Evolutionary conservation across 257 asterid genomes (phyloP), one percentile per base, ranked within the genome.

Genomic region (Primulina eburnea): DNA sequence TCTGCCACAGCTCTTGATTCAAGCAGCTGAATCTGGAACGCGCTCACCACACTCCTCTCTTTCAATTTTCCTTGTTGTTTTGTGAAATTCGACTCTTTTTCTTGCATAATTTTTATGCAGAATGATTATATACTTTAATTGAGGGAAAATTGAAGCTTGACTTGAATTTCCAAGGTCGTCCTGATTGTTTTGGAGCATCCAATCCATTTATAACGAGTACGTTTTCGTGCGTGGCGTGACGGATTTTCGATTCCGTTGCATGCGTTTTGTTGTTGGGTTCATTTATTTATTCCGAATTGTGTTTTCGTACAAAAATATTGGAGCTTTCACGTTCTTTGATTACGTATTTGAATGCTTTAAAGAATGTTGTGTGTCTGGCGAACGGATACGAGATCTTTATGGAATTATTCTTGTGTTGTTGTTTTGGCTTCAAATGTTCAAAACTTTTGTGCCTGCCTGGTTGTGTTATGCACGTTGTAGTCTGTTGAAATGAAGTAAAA

Each of bases 21-120:
- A n/a, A 3, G 11, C 34, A 70, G 24, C 32, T 21, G 82, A 71
- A 75, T 80, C 83, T 32, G 82, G 74, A 88, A 85, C 84, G 74
- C 78, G 81, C 78, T 77, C 69, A 16, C 88, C 88, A 85, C 90
- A 85, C 86, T 83, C 81, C 83, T 67, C 18, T 50, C 73, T 69
- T 56, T 60, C 37, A 20, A 29, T 32, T 43, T 64, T 52, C 21
- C 9, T 52, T 64, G 57, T 40, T 43, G 18, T 47, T 14, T 16
- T 5, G 20, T 12, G 18, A 47, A 47, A 47, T 47, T 47, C 56
- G 20, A 16, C 5, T 69, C 24, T 11, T 64, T 37, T 17, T 8
- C 71, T 62, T 30, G 30, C 14, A 7, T 56, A 12, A 10, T 16
- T 37, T 52, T 40, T 55, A 14, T 65, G 2, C 29, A 18, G 56